Conservation (phyloP, 2,329 filamentous ascomycete genomes). For the Dactylonectria estremocensis region DNA sequence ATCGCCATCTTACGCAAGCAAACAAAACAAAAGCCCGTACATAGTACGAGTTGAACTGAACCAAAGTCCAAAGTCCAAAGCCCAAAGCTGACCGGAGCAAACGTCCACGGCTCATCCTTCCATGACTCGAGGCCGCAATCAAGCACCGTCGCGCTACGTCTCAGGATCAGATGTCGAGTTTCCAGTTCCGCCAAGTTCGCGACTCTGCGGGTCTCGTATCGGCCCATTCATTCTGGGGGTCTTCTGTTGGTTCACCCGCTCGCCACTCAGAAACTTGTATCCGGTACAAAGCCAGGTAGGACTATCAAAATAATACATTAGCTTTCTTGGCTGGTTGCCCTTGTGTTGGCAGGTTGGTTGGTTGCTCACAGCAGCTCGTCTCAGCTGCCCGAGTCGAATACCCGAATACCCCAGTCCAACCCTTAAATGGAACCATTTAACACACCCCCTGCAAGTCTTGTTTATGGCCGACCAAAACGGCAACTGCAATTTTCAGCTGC, state of each 20-base stretch:
- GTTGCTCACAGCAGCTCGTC: constrained; percentile 11
- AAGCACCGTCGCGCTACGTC: constrained; percentile 25
- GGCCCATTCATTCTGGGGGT: constrained; percentile 35
- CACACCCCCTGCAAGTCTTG: constrained; percentile 25
- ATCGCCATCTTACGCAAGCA: constrained; percentile 23
- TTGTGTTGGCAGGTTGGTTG: constrained; percentile 10
- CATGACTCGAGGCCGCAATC: constrained; percentile 38
- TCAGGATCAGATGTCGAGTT: constrained; percentile 39
- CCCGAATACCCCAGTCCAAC: not conserved
- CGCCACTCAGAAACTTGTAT: constrained; percentile 18
- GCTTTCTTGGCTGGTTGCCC: constrained; percentile 22
- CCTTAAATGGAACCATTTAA: constrained; percentile 23
- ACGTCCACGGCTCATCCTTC: not conserved
- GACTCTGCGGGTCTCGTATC: constrained; percentile 38
- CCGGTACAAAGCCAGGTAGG: constrained; percentile 4
- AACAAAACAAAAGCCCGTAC: constrained; percentile 15
- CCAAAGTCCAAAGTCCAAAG: not conserved
- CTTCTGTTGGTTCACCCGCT: constrained; percentile 1
- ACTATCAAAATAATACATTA: not conserved
- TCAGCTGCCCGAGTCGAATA: constrained; percentile 20
- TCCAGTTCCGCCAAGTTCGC: constrained; percentile 33
- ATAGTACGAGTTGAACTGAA: not conserved
- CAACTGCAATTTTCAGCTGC: constrained; percentile 25
- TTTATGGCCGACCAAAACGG: constrained; percentile 22
- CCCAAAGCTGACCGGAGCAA: constrained; percentile 16